Evolutionary conservation across 257 asterid species (phyloP).

Genomic region (Haberlea rhodopensis): DNA sequence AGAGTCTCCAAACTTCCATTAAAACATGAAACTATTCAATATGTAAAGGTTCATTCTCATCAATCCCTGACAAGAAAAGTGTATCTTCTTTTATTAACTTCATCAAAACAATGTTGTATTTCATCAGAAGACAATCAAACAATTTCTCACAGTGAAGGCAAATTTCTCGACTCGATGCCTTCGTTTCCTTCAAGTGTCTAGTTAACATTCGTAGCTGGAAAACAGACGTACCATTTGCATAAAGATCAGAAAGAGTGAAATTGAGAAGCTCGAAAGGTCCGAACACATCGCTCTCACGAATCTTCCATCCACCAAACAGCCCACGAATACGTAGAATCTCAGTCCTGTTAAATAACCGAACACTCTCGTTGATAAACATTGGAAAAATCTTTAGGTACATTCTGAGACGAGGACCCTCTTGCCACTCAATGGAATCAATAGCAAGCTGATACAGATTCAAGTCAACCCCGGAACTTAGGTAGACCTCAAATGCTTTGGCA

Average conservation of each 20-base stretch:
- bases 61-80: no score
- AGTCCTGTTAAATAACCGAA: conserved; percentile 47
- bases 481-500: conserved; percentile 39
- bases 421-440: conserved; percentile 56
- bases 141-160: not conserved
- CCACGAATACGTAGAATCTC: conserved; percentile 62
- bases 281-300: conserved; percentile 60
- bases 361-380: conserved; percentile 28
- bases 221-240: conserved; percentile 50
- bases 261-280: conserved; percentile 94
- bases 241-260: conserved; percentile 70
- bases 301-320: conserved; percentile 75
- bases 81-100: no score
- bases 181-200: not conserved
- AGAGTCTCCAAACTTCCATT: no score
- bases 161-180: not conserved
- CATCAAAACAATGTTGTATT: not conserved
- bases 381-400: conserved; percentile 85
- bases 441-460: conserved; percentile 60
- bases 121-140: conserved; percentile 7
- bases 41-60: no score
- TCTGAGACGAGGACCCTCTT: conserved; percentile 74
- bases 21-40: no score
- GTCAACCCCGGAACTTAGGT: conserved; percentile 57
- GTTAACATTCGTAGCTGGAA: not conserved